Percentiles rank a stretch among this genome's conserved stretches.
Conservation (phyloP, 2,329 filamentous ascomycete genomes). For the Hymenoscyphus albidus region DNA sequence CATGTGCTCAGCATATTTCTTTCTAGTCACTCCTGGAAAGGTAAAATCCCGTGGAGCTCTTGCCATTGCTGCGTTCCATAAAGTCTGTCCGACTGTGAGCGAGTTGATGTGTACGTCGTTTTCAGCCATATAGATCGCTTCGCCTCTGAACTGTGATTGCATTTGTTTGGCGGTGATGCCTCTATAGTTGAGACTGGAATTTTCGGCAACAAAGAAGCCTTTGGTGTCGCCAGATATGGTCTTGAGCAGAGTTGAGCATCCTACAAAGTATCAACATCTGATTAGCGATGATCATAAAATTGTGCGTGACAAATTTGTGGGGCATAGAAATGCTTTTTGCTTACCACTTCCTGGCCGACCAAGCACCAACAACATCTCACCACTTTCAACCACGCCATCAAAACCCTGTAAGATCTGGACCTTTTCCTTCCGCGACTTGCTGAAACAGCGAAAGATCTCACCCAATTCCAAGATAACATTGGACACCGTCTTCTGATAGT, state of each 20-base stretch:
- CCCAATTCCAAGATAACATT: constrained; percentile 44
- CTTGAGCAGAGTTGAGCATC: constrained; percentile 62
- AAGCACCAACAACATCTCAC: constrained; percentile 60
- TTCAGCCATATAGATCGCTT: constrained; percentile 59
- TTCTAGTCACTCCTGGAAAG: constrained; percentile 35
- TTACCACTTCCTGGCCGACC: constrained; percentile 34
- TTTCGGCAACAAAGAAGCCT: constrained; percentile 49
- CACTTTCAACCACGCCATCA: constrained; percentile 56
- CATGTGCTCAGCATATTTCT: constrained; percentile 43
- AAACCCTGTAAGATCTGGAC: constrained; percentile 53
- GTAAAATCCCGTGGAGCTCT: constrained; percentile 57
- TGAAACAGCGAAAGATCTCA: constrained; percentile 42
- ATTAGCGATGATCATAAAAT: neutral
- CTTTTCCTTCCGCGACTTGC: constrained; percentile 51
- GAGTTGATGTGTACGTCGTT: constrained; percentile 70
- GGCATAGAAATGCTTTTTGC: constrained; percentile 48
- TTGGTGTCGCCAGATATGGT: constrained; percentile 51
- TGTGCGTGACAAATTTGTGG: neutral
- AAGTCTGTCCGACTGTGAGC: constrained; percentile 67
- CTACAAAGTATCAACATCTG: constrained; percentile 27
- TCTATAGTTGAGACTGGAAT: constrained; percentile 57
- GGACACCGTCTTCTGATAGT: constrained; percentile 30
- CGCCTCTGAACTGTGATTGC: constrained; percentile 45
- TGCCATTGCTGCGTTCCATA: constrained; percentile 63
- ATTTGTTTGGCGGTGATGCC: constrained; percentile 46